A percentile compares a stretch with the other conserved stretches of the same genome.
Evolutionary conservation across 768 basidiomycete species (phyloP).

Genomic region (Leccinum subgranulosum): DNA sequence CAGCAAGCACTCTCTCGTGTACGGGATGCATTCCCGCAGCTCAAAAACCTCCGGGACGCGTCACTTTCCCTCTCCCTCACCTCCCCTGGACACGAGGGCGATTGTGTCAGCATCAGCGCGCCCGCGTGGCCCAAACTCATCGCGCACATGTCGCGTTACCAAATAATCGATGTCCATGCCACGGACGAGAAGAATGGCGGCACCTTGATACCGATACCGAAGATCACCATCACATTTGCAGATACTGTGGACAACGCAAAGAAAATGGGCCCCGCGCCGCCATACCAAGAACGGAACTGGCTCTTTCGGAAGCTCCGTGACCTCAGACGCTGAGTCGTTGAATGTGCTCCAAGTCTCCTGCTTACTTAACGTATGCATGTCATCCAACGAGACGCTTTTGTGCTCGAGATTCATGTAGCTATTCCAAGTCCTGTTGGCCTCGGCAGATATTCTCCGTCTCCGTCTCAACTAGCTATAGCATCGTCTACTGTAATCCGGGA

Average conservation of each 20-base stretch:
- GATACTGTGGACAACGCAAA: slow-evolving; percentile 11
- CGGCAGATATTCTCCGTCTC: background rate
- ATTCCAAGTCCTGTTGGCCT: background rate
- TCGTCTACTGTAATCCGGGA: background rate
- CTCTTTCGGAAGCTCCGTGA: slow-evolving; percentile 12
- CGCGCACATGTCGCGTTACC: slow-evolving; percentile 40
- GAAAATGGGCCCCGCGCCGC: slow-evolving; percentile 33
- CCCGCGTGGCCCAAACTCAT: slow-evolving; percentile 47
- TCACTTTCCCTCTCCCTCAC: slow-evolving; percentile 46
- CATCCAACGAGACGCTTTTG: background rate
- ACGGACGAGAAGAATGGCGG: background rate
- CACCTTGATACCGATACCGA: slow-evolving; percentile 20
- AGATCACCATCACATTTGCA: slow-evolving; percentile 26
- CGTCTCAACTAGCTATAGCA: background rate
- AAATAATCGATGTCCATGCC: slow-evolving; percentile 46
- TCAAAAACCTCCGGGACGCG: slow-evolving; percentile 35
- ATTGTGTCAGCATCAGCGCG: slow-evolving; percentile 47
- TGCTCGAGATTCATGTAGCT: background rate
- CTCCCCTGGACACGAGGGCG: slow-evolving; percentile 29
- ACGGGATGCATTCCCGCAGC: slow-evolving; percentile 45
- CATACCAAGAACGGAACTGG: slow-evolving; percentile 30
- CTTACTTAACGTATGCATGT: background rate
- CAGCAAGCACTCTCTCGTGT: slow-evolving; percentile 52
- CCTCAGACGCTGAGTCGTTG: background rate
- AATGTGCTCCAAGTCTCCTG: background rate